Base-by-base conservation (phyloP, 2,329 filamentous ascomycete genomes). In the Alternaria alternata region DNA sequence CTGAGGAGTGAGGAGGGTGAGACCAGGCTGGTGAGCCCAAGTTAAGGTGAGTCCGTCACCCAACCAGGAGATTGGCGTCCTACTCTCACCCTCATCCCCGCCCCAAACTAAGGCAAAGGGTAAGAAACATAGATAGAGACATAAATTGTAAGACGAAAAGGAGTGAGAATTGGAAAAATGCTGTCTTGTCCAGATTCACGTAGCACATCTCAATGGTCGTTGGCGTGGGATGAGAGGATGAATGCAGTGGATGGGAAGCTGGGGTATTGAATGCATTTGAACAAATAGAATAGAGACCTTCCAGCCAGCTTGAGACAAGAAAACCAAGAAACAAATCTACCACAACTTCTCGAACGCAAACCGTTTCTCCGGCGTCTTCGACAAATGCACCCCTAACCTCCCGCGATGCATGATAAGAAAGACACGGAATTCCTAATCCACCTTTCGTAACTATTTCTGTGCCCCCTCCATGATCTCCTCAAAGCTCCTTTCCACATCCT, bases 21-120 rank as follows among this genome's bases (percentile, higher is more conserved):
- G 32, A 12, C 0, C 32, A 34, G 32, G 32, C 12, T 34, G 32
- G 32, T 14, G 32, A 34, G 32, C 1, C 11, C 32, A 34, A 51
- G 64, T 67, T 62, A 67, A 62, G 55, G 64, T 64, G 52, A 66
- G 30, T 34, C 32, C 32, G 5, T 16, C 32, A 11, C 32, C 32
- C 11, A 34, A 34, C 14, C 5, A 6, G 5, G 32, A 34, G 12
- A 16, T 14, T 3, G 11, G 12, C 32, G 0, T 12, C 32, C 32
- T 34, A 1, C 5, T 16, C 12, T 14, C 32, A 34, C 32, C 32
- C 32, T 34, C 12, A 4, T 11, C 32, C 12, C 1, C 0, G 32
- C 2, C 32, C 5, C 32, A 11, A 1, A 11, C 1, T 0, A 11
- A 30, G 3, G 28, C 28, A 1, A 30, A 1, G 3, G 12, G 12